A percentile compares a stretch with the other conserved stretches of the same genome.
Evolutionary conservation across 345 rosid genomes (phyloP).

Genomic region (Passiflora organensis): DNA sequence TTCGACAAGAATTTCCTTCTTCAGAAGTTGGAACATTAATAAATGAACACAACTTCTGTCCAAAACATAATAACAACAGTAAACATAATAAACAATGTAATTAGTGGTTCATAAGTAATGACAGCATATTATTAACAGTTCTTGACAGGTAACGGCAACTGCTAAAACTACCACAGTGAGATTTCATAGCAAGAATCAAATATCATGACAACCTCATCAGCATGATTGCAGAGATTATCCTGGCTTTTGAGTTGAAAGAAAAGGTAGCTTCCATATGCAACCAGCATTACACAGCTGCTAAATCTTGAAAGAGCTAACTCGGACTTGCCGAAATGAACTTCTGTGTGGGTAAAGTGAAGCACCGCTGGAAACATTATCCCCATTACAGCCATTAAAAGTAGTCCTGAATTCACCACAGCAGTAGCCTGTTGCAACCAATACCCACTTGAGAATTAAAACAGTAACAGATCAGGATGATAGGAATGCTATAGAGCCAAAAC

Average conservation of each 20-base stretch:
- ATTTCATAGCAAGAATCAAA: not conserved
- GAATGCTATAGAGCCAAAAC: not conserved
- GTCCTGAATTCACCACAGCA: slow-evolving; percentile 69
- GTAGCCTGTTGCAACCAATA: slow-evolving; percentile 40
- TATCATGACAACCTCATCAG: slow-evolving; percentile 40
- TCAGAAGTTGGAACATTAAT: too few relatives aligned
- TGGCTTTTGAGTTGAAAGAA: slow-evolving; percentile 66
- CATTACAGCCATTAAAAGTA: slow-evolving; percentile 91
- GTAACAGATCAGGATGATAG: slow-evolving; percentile 11
- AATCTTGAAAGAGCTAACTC: slow-evolving; percentile 86
- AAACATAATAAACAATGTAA: too few relatives aligned
- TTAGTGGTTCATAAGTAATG: too few relatives aligned
- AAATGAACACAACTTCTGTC: too few relatives aligned
- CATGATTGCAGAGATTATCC: slow-evolving; percentile 34
- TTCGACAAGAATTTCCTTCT: too few relatives aligned
- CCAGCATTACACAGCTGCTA: slow-evolving; percentile 80
- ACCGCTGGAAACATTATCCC: slow-evolving; percentile 82
- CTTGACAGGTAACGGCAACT: not conserved
- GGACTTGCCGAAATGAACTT: slow-evolving; percentile 65
- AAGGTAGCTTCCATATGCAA: slow-evolving; percentile 75
- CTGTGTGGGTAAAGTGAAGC: slow-evolving; percentile 73
- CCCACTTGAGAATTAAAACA: not conserved
- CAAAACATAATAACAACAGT: too few relatives aligned
- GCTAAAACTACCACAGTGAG: not conserved
- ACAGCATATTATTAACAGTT: not conserved